Evolutionary conservation across 495 filamentous ascomycete genomes (phyloP).

Genomic region (Penicillium maclennaniae): DNA sequence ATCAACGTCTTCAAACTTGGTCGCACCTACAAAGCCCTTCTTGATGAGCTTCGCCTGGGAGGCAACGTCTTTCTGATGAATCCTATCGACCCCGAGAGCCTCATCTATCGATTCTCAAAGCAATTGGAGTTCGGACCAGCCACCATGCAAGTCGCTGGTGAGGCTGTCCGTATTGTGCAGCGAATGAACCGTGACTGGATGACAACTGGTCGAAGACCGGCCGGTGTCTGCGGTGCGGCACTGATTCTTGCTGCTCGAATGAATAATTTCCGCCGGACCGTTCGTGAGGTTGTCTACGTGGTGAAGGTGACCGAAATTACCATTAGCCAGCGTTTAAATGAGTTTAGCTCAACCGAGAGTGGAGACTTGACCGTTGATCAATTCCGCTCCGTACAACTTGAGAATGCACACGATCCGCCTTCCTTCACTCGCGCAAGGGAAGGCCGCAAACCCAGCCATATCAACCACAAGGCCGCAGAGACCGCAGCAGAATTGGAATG

Average conservation of each 20-base stretch:
- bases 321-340: slow-evolving; percentile 80
- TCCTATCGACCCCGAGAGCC: slow-evolving; percentile 71
- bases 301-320: slow-evolving; percentile 93
- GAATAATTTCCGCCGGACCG: slow-evolving; percentile 91
- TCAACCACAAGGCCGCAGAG: slow-evolving; percentile 42
- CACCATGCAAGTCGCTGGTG: slow-evolving; percentile 75
- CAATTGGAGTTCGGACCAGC: slow-evolving; percentile 82
- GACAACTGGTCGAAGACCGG: slow-evolving; percentile 84
- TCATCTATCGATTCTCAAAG: slow-evolving; percentile 83
- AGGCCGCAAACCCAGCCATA: slow-evolving; percentile 38
- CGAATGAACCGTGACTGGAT: slow-evolving; percentile 98
- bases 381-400: slow-evolving; percentile 66
- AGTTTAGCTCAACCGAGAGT: slow-evolving; percentile 80
- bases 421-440: slow-evolving; percentile 65
- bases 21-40: slow-evolving; percentile 71
- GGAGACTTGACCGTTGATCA: slow-evolving; percentile 79
- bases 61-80: slow-evolving; percentile 49
- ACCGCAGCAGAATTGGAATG: slow-evolving; percentile 45
- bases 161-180: slow-evolving; percentile 78
- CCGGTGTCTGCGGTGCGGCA: slow-evolving; percentile 90
- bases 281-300: slow-evolving; percentile 90
- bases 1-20: slow-evolving; percentile 91
- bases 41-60: slow-evolving; percentile 57
- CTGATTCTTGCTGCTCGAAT: slow-evolving; percentile 92
- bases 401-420: slow-evolving; percentile 74